phyloP scores from a whole-genome alignment of 305 asterid genomes.

The Salvia sclarea region DNA sequence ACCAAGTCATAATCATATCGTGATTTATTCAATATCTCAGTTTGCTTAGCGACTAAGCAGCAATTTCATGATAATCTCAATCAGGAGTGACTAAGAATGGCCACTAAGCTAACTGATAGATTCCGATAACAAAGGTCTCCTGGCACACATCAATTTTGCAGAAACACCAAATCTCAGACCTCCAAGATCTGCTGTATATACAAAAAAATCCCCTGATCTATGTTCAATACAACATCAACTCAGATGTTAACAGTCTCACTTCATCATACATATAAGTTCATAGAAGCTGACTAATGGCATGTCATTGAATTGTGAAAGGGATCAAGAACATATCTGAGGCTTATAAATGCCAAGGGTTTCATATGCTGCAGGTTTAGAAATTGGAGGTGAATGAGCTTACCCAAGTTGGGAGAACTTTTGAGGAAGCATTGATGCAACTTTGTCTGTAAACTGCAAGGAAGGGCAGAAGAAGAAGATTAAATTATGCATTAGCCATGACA shows the following conservation, averaged over 20 bases:
- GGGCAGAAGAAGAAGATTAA: constrained; percentile 30
- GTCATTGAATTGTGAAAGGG: not conserved
- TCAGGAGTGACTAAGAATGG: not conserved
- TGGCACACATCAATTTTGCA: not conserved
- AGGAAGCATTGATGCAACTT: constrained; percentile 96
- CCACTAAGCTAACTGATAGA: not conserved
- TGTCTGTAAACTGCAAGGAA: constrained; percentile 85
- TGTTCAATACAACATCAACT: constrained; percentile 13
- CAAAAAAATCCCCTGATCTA: constrained; percentile 4
- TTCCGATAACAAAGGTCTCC: not conserved
- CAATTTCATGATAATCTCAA: constrained; percentile 8
- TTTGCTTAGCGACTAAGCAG: not conserved
- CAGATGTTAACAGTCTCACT: not conserved
- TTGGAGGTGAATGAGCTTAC: constrained; percentile 46
- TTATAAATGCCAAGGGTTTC: not conserved
- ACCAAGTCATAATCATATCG: constrained; percentile 8
- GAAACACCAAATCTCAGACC: not conserved
- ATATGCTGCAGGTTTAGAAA: constrained; percentile 24
- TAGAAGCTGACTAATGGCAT: constrained; percentile 23
- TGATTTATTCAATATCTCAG: not conserved
- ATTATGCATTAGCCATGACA: constrained; percentile 17
- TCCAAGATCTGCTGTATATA: not conserved
- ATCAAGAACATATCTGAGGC: constrained; percentile 20
- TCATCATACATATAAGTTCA: constrained; percentile 5
- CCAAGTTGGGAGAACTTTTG: constrained; percentile 88